Percentiles rank a stretch among this genome's conserved stretches.
phyloP scores from a whole-genome alignment of 805 yeast genomes.

The Saccharomycopsis synnaedendra region DNA sequence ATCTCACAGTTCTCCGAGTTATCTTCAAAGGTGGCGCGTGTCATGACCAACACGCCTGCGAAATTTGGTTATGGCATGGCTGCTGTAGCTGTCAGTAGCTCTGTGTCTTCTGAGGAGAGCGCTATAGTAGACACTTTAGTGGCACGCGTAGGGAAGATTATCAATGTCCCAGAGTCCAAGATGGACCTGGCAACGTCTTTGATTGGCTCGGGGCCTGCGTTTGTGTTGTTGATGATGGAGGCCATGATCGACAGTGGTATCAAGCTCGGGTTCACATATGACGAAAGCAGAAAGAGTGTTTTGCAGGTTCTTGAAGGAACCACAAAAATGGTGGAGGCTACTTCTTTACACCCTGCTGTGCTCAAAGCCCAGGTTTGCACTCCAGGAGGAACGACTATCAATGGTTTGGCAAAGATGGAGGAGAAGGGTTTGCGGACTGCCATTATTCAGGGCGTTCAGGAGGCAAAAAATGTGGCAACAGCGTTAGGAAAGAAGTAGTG shows the following conservation, averaged over 20 bases:
- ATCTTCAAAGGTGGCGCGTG: constrained; percentile 58
- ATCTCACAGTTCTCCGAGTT: constrained; percentile 49
- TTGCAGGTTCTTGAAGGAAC: constrained; percentile 93
- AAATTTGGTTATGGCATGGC: constrained; percentile 91
- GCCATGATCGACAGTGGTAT: constrained; percentile 91
- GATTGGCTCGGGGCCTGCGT: constrained; percentile 96
- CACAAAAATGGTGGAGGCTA: constrained; percentile 74
- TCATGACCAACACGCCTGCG: constrained; percentile 98
- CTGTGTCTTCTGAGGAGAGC: constrained; percentile 31
- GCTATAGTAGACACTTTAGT: constrained; percentile 30
- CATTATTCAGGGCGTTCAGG: constrained; percentile 80
- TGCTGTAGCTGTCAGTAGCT: constrained; percentile 62
- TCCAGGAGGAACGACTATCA: constrained; percentile 97
- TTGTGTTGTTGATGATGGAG: constrained; percentile 80
- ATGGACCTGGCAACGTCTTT: constrained; percentile 95
- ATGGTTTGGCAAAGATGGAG: constrained; percentile 87
- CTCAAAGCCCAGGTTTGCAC: constrained; percentile 85
- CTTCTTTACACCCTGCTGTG: constrained; percentile 81
- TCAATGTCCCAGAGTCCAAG: constrained; percentile 69
- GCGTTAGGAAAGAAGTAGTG: constrained; percentile 38
- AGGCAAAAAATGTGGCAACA: constrained; percentile 76
- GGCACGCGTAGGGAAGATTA: constrained; percentile 54
- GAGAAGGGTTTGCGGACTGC: constrained; percentile 82
- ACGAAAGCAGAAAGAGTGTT: constrained; percentile 74
- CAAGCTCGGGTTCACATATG: constrained; percentile 84